These are phyloP conservation scores for Linum tenue DNA, from an alignment of 345 rosid genomes.

Conservation along the genomic window DNA sequence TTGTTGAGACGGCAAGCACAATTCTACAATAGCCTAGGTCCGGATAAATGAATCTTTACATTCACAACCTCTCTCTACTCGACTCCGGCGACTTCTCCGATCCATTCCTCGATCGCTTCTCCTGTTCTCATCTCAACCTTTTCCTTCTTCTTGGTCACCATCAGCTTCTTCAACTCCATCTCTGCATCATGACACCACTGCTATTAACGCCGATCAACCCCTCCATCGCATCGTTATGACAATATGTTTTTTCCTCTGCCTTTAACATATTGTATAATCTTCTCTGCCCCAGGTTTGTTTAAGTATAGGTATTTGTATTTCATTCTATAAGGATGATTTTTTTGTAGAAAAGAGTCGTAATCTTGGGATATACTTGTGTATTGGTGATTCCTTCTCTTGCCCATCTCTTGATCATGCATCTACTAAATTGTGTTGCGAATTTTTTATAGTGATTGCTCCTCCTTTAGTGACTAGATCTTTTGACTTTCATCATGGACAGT, in stretches of 20 bases:
- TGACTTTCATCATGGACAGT: conserved; percentile 42
- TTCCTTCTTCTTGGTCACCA: conserved; percentile 17
- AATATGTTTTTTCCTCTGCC: conserved; percentile 30
- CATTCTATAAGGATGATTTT: neutral
- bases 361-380: too few relatives aligned
- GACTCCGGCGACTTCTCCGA: conserved; percentile 52
- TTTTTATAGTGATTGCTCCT: too few relatives aligned
- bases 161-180: conserved; percentile 1
- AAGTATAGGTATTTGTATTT: neutral
- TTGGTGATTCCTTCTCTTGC: too few relatives aligned
- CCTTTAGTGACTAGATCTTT: conserved; percentile 10
- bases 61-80: conserved; percentile 51
- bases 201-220: conserved; percentile 14
- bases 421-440: neutral
- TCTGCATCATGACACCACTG: conserved; percentile 7
- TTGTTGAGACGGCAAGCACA: too few relatives aligned
- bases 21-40: too few relatives aligned
- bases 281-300: neutral
- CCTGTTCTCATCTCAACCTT: conserved; percentile 24
- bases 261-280: neutral
- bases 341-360: too few relatives aligned
- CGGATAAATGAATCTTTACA: conserved; percentile 46
- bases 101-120: conserved; percentile 28
- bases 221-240: conserved; percentile 64
- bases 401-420: neutral